Evolutionary conservation across 352 stramenopile species (phyloP), one percentile per base, ranked within the genome.

Genomic region (Pythium guiyangense): DNA sequence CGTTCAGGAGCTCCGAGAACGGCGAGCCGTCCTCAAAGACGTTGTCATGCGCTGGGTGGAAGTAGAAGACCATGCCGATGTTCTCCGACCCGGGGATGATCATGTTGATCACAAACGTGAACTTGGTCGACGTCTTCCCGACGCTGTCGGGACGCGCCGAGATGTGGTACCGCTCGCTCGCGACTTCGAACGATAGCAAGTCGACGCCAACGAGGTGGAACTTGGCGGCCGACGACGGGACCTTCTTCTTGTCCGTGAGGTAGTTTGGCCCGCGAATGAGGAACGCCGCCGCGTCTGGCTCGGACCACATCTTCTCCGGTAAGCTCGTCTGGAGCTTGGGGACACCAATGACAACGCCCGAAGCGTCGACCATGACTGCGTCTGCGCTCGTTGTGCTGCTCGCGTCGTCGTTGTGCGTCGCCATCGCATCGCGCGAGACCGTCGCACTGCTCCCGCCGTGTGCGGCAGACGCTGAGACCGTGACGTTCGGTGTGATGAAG

Each of bases 31-130:
- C 80, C 48, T 96, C 85, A 47, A 96, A 93, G 31, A 96, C 57
- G 47, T 89, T 92, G 64, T 90, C 74, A 37, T 75, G 75, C 52
- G 63, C 60, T 2, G 84, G 81, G 31, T 95, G 84, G 60, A 90
- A 96, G 79, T 96, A 96, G 49, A 92, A 92, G 26, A 88, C 82
- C 67, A 95, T 82, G 55, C 71, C 80, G 35, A 76, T 71, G 61
- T 96, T 96, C 35, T 92, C 81, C 0, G 79, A 66, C 0, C 80
- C 71, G 0, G 88, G 88, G 48, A 96, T 91, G 64, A 93, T 93
- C 76, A 96, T 94, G 62, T 94, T 95, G 50, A 96, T 73, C 6
- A 96, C 84, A 58, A 96, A 94, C 46, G 82, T 92, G 66, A 96
- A 96, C 60, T 92, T 88, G 37, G 48, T 60, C 49, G 77, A 77